phyloP scores from a whole-genome alignment of 495 filamentous ascomycete genomes.

The Annulohypoxylon maeteangense region DNA sequence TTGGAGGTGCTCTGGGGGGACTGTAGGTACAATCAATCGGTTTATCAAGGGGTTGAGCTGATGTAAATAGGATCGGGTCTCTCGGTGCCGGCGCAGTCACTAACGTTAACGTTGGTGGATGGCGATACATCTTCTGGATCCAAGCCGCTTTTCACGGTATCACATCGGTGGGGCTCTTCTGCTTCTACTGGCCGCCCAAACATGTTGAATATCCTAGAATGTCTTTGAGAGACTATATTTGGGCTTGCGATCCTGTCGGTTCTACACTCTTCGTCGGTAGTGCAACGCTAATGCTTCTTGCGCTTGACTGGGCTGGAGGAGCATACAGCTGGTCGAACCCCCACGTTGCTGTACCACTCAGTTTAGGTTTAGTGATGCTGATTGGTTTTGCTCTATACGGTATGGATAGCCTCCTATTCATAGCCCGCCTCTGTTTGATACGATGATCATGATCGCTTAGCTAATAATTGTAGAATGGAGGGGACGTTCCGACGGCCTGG shows the following conservation, averaged over 20 bases:
- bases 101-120: constrained; percentile 56
- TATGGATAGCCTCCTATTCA: too few species aligned
- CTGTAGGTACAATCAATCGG: constrained; percentile 43
- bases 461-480: constrained; percentile 59
- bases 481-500: constrained; percentile 61
- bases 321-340: constrained; percentile 59
- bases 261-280: constrained; percentile 59
- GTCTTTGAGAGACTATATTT: constrained; percentile 55
- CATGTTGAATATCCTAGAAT: constrained; percentile 54
- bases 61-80: constrained; percentile 51
- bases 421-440: not conserved
- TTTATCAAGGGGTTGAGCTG: not conserved
- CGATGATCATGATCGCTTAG: not conserved
- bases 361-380: constrained; percentile 57
- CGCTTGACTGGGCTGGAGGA: constrained; percentile 64
- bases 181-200: constrained; percentile 62
- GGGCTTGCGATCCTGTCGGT: constrained; percentile 66
- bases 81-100: constrained; percentile 64
- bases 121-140: constrained; percentile 69
- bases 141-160: constrained; percentile 64
- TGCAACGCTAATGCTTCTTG: constrained; percentile 61
- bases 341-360: constrained; percentile 62
- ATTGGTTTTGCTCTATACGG: constrained; percentile 60
- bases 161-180: constrained; percentile 58
- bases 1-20: constrained; percentile 61